Base-by-base conservation (phyloP, 2,329 filamentous ascomycete species). In the Paramyrothecium roridum region DNA sequence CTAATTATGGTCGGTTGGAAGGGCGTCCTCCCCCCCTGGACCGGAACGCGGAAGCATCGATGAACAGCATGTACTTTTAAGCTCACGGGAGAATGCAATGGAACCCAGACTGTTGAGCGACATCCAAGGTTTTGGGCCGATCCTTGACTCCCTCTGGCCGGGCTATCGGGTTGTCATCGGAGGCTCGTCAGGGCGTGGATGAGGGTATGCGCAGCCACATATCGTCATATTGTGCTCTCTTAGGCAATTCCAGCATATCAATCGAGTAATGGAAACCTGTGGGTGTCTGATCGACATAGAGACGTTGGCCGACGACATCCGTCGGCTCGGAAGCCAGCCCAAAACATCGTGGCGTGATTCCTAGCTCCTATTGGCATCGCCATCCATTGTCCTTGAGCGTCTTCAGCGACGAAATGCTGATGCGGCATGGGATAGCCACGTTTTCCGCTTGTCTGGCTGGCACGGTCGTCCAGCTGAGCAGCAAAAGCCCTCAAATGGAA, bases 211-310 rank as follows among this genome's bases (percentile, higher is more conserved):
- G 26, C 13, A 43, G 37, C 37, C 37, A 43, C 37, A 19, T 19
- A 43, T 43, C 37, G 37, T 30, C 46, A 48, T 22, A 16, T 20
- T 17, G 13, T 48, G 47, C 13, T 22, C 12, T 30, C 47, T 22
- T 48, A 7, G 51, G 21, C 19, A 22, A 22, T 11, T 17, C 20
- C 17, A 21, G 17, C 26, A 30, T 34, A 53, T 26, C 19, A 46
- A 56, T 56, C 52, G 55, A 54, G 55, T 56, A 56, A 56, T 56
- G 48, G 40, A 56, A 56, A 56, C 40, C 12, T 13, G n/a, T 19
- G n/a, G 37, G 37, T 13, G n/a, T 43, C 37, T 17, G 37, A 43
- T 43, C 37, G 37, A 19, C 37, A 43, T 43, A 13, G 12, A 17
- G 37, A 4, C n/a, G 37, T 6, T 43, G 37, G 37, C 13, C n/a